Conservation (phyloP, 805 yeast species). For the Cyberlindnera japonica region DNA sequence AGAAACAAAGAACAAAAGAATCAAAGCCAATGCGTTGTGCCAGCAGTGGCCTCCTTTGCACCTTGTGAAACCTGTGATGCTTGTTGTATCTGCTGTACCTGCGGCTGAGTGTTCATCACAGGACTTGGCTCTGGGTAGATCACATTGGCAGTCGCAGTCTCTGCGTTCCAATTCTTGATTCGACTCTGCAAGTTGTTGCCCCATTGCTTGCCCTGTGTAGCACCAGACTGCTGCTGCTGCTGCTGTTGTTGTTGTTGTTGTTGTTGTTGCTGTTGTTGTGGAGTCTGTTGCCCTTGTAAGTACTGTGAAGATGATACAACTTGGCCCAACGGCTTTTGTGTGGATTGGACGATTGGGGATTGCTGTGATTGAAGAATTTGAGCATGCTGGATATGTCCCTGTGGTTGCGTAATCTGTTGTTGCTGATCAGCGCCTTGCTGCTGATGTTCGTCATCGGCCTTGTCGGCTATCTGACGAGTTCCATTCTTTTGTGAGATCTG, state of each 20-base stretch:
- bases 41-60: constrained; percentile 7
- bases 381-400: constrained; percentile 16
- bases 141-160: constrained; percentile 16
- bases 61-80: no score
- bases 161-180: constrained; percentile 1
- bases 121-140: not conserved
- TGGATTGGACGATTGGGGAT: no score
- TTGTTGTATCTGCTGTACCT: constrained; percentile 17
- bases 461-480: constrained; percentile 14
- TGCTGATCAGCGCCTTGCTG: constrained; percentile 9
- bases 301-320: constrained; percentile 2
- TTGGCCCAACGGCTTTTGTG: constrained; percentile 11
- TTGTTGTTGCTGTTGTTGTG: constrained; percentile 1
- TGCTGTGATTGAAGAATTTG: constrained; percentile 15
- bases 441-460: constrained; percentile 9
- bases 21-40: constrained; percentile 17
- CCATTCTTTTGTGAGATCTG: constrained; percentile 30
- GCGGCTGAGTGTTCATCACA: constrained; percentile 13
- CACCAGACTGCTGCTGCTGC: not conserved
- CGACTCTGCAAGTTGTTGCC: not conserved
- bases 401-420: constrained; percentile 14
- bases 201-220: constrained; percentile 1
- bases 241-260: constrained; percentile 15
- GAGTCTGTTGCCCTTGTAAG: not conserved
- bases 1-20: not conserved